Conservation (phyloP, 257 asterid species). For the Verbascum thapsus region DNA sequence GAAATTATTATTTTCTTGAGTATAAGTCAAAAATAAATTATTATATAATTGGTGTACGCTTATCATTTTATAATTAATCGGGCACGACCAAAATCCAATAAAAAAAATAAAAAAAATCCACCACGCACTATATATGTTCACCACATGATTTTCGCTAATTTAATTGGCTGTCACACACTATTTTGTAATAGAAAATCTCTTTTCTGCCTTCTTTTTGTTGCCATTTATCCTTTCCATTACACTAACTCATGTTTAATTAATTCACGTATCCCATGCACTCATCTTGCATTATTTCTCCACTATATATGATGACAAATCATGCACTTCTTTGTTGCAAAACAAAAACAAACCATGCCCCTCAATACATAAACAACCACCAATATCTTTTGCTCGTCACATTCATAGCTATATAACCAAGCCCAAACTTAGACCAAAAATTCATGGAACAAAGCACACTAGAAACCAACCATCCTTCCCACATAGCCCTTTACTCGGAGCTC, state of each 20-base stretch:
- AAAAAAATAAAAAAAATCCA: neutral
- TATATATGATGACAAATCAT: constrained; percentile 22
- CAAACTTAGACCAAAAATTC: neutral
- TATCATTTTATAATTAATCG: neutral
- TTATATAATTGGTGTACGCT: neutral
- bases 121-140: constrained; percentile 38
- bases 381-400: constrained; percentile 20
- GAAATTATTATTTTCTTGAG: no score
- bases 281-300: constrained; percentile 23
- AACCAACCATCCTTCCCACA: constrained; percentile 1
- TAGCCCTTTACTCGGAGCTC: constrained; percentile 48
- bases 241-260: no score
- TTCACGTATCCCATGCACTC: constrained; percentile 44
- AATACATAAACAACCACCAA: constrained; percentile 17
- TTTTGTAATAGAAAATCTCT: no score
- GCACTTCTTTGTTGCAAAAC: constrained; percentile 7
- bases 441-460: constrained; percentile 27
- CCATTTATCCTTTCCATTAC: constrained; percentile 15
- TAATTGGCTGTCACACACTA: constrained; percentile 21
- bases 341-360: neutral
- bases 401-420: neutral
- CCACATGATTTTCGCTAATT: neutral
- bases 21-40: neutral
- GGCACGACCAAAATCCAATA: neutral
- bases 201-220: neutral